These are phyloP conservation scores for Alternaria alternata DNA, from an alignment of 2,329 filamentous ascomycete species.

Conservation along the genomic window DNA sequence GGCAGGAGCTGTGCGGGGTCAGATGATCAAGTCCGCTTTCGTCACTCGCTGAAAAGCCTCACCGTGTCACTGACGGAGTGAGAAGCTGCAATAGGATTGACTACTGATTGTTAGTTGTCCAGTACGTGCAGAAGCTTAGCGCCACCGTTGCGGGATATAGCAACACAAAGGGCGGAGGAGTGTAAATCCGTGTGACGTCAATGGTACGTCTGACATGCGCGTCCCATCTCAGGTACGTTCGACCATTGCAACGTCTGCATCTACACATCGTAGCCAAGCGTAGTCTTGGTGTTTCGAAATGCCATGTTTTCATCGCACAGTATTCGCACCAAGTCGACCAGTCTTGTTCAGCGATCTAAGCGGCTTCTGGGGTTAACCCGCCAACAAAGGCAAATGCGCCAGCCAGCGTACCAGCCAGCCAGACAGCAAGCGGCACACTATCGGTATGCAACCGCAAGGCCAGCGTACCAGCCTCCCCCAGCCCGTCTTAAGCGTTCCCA, in stretches of 20 bases:
- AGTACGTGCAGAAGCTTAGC: constrained; percentile 4
- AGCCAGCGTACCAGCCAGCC: not conserved
- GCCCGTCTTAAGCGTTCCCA: constrained; percentile 16
- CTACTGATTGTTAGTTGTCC: not conserved
- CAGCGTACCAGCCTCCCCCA: constrained; percentile 2
- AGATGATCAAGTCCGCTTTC: constrained; percentile 7
- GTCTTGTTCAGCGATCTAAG: constrained; percentile 5
- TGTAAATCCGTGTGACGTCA: constrained; percentile 15
- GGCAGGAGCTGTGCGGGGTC: constrained; percentile 8
- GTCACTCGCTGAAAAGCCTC: constrained; percentile 8
- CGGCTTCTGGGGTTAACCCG: not conserved
- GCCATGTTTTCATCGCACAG: not conserved
- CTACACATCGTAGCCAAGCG: constrained; percentile 4
- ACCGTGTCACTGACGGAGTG: not conserved
- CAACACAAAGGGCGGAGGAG: not conserved
- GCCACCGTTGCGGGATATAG: constrained; percentile 5
- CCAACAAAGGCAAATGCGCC: constrained; percentile 3
- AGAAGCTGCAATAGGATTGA: constrained; percentile 8
- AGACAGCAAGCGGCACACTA: constrained; percentile 8
- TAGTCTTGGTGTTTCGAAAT: constrained; percentile 8
- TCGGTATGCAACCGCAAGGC: constrained; percentile 14
- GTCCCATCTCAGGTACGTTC: constrained; percentile 1
- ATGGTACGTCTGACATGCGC: constrained; percentile 6
- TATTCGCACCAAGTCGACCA: not conserved
- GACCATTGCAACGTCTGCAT: not conserved